Evolutionary conservation across 2,329 filamentous ascomycete species (phyloP).

Genomic region (Teratosphaeria zuluensis): DNA sequence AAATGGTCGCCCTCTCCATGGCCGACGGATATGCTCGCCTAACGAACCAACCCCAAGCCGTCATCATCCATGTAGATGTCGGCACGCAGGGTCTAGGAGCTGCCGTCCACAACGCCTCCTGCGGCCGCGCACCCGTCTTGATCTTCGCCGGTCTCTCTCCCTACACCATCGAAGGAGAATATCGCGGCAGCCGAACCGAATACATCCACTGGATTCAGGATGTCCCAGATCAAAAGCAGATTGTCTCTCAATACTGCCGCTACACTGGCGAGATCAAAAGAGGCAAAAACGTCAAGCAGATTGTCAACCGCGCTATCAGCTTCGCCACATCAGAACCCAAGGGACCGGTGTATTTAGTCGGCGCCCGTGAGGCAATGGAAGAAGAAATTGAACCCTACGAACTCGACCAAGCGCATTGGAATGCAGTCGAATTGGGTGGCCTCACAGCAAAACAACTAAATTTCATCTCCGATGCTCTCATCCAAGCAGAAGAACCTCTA

Average conservation of each 20-base stretch:
- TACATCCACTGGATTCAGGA: slow-evolving; percentile 85
- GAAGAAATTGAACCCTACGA: slow-evolving; percentile 67
- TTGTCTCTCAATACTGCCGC: slow-evolving; percentile 75
- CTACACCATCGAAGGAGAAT: slow-evolving; percentile 67
- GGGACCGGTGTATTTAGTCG: slow-evolving; percentile 71
- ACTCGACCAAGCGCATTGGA: slow-evolving; percentile 61
- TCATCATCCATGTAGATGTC: slow-evolving; percentile 73
- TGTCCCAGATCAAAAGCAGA: slow-evolving; percentile 70
- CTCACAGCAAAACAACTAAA: slow-evolving; percentile 45
- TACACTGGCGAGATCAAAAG: slow-evolving; percentile 77
- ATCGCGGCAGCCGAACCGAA: slow-evolving; percentile 67
- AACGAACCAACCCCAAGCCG: slow-evolving; percentile 62
- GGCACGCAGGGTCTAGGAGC: slow-evolving; percentile 70
- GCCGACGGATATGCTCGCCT: slow-evolving; percentile 70
- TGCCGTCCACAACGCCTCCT: slow-evolving; percentile 70
- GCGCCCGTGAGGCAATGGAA: slow-evolving; percentile 74
- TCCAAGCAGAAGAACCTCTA: slow-evolving; percentile 55
- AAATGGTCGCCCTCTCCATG: slow-evolving; percentile 79
- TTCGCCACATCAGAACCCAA: slow-evolving; percentile 69
- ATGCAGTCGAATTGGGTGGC: slow-evolving; percentile 57
- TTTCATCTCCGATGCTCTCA: slow-evolving; percentile 54
- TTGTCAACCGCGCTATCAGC: slow-evolving; percentile 74
- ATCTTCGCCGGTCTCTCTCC: slow-evolving; percentile 72
- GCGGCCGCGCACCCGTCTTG: slow-evolving; percentile 62
- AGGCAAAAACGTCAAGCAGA: slow-evolving; percentile 77